A percentile compares a stretch with the other conserved stretches of the same genome.
These are phyloP conservation scores for Colletotrichum scovillei DNA, from an alignment of 2,329 filamentous ascomycete genomes.

Conservation along the genomic window DNA sequence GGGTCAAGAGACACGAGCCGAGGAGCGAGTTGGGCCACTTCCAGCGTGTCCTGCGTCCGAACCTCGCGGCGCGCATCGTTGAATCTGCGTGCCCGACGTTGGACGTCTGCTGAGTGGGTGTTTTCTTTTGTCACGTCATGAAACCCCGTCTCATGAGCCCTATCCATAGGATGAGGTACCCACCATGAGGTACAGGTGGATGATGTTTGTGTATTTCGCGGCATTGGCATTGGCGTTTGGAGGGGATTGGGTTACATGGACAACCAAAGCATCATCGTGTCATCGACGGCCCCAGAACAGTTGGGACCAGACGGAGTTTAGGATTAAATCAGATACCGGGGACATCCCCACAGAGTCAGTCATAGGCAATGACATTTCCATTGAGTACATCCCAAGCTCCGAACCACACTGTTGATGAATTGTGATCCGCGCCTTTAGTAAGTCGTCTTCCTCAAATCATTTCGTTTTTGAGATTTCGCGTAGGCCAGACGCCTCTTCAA, in stretches of 20 bases:
- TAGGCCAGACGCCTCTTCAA: too few species aligned
- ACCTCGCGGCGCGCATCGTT: neutral
- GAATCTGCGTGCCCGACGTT: slow-evolving; percentile 6
- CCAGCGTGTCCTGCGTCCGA: slow-evolving; percentile 3
- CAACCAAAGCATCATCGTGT: neutral
- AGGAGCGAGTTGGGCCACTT: neutral
- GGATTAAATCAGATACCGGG: slow-evolving; percentile 11
- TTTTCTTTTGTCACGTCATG: neutral
- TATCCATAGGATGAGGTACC: neutral
- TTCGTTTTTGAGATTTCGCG: too few species aligned
- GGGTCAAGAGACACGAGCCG: slow-evolving; percentile 10
- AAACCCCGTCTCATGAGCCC: neutral
- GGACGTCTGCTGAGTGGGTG: slow-evolving; percentile 22
- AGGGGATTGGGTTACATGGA: neutral
- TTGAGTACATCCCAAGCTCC: neutral
- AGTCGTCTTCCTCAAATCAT: too few species aligned
- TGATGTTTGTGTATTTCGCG: neutral
- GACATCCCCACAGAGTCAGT: neutral
- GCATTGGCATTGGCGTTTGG: slow-evolving; percentile 32
- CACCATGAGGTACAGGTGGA: neutral
- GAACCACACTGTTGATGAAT: neutral
- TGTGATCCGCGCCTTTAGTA: too few species aligned
- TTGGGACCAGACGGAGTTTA: slow-evolving; percentile 1
- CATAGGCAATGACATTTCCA: neutral
- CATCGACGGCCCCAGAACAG: neutral